Evolutionary conservation across 2,329 filamentous ascomycete genomes (phyloP).

Genomic region (Fusarium floridanum): DNA sequence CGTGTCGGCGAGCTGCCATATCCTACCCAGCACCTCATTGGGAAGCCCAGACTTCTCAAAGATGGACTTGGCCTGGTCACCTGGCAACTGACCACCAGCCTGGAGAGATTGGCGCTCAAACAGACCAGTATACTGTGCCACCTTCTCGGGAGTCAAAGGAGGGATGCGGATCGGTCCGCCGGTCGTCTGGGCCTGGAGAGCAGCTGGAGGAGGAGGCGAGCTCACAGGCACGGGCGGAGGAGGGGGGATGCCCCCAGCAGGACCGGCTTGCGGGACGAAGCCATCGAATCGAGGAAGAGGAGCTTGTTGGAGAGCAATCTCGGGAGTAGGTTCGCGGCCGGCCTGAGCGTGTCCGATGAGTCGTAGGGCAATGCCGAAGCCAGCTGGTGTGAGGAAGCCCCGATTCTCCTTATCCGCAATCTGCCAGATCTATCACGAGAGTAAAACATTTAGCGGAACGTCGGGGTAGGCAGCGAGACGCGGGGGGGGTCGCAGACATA

Average conservation of each 20-base stretch:
- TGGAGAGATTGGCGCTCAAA: constrained; percentile 90
- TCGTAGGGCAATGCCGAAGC: constrained; percentile 92
- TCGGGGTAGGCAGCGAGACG: not conserved
- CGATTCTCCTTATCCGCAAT: constrained; percentile 97
- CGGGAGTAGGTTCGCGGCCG: constrained; percentile 82
- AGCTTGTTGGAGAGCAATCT: constrained; percentile 85
- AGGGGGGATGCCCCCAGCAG: constrained; percentile 57
- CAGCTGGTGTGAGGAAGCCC: constrained; percentile 90
- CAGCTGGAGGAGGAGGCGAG: constrained; percentile 63
- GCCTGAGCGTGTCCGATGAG: constrained; percentile 97
- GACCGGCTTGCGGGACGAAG: constrained; percentile 59
- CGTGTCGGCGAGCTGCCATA: constrained; percentile 95
- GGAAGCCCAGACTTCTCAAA: constrained; percentile 93
- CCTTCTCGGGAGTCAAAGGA: constrained; percentile 88
- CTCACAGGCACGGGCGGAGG: constrained; percentile 52
- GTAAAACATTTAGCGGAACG: constrained; percentile 9
- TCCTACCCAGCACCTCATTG: constrained; percentile 91
- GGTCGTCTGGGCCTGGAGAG: constrained; percentile 68
- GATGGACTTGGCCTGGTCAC: constrained; percentile 90
- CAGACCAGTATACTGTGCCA: constrained; percentile 86
- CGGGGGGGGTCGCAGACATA: constrained; percentile 57
- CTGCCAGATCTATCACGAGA: constrained; percentile 86
- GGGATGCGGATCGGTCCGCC: constrained; percentile 87
- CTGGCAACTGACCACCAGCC: constrained; percentile 76
- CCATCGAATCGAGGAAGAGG: constrained; percentile 95